Percentiles rank a stretch among this genome's conserved stretches.
Evolutionary conservation across 1,284 basidiomycete genomes (phyloP).

Genomic region (Tremellales sp.): DNA sequence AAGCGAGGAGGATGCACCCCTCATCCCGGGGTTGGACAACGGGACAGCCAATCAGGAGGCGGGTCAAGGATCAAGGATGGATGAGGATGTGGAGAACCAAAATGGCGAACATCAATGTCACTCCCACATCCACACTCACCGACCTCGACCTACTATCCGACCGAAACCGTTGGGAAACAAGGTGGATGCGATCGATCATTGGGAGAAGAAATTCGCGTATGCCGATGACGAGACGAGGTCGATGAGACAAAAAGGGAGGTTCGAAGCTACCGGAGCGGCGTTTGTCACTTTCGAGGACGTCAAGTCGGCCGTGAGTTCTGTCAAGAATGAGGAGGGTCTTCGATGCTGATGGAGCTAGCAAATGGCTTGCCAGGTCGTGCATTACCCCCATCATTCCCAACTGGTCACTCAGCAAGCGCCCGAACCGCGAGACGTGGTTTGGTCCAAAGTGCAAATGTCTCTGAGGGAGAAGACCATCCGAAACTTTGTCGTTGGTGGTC

Average conservation of each 20-base stretch:
- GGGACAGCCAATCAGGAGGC: not conserved
- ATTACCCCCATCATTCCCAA: conserved; percentile 65
- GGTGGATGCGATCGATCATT: conserved; percentile 79
- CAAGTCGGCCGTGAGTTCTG: conserved; percentile 69
- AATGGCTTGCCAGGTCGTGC: conserved; percentile 82
- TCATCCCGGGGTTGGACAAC: conserved; percentile 46
- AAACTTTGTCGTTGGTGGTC: conserved; percentile 63
- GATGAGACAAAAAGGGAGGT: conserved; percentile 54
- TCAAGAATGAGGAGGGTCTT: not conserved
- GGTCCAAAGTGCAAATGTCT: conserved; percentile 78
- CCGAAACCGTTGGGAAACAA: conserved; percentile 48
- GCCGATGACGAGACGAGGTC: conserved; percentile 64
- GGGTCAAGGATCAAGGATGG: too few species aligned
- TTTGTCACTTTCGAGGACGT: conserved; percentile 98
- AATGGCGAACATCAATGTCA: conserved; percentile 10
- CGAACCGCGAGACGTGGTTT: conserved; percentile 93
- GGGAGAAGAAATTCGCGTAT: conserved; percentile 69
- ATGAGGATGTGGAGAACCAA: conserved; percentile 6
- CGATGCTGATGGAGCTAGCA: conserved; percentile 56
- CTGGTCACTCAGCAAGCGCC: conserved; percentile 72
- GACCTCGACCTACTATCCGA: conserved; percentile 34
- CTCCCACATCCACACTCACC: conserved; percentile 25
- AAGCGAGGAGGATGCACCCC: conserved; percentile 17
- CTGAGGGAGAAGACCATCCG: conserved; percentile 59
- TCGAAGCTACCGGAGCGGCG: conserved; percentile 73